These are phyloP conservation scores for Polyporus arcularius DNA, from an alignment of 768 basidiomycete species.

Conservation along the genomic window DNA sequence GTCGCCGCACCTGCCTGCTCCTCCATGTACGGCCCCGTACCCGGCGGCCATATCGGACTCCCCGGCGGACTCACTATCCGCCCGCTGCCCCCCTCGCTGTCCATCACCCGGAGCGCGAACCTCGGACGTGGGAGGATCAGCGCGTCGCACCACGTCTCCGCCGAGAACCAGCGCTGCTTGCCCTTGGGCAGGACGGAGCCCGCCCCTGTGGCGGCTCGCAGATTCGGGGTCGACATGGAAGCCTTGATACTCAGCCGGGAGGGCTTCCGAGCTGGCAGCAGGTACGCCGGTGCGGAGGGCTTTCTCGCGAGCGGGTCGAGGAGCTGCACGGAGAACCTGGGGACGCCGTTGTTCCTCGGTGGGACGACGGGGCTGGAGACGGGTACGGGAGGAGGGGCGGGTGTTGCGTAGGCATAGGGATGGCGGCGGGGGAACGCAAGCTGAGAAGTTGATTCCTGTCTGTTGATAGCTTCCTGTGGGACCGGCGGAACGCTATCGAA, in stretches of 20 bases:
- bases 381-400: conserved; percentile 23
- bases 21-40: conserved; percentile 4
- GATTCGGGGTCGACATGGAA: conserved; percentile 68
- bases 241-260: conserved; percentile 43
- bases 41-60: conserved; percentile 39
- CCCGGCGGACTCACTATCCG: conserved; percentile 52
- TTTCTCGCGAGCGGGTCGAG: conserved; percentile 24
- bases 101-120: conserved; percentile 50
- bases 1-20: background rate
- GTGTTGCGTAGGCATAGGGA: conserved; percentile 53
- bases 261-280: conserved; percentile 22
- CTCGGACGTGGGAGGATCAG: conserved; percentile 75
- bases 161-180: conserved; percentile 67
- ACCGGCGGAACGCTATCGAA: conserved; percentile 3
- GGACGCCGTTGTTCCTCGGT: conserved; percentile 12
- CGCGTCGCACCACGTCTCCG: conserved; percentile 84
- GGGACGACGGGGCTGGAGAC: conserved; percentile 15
- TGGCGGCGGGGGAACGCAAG: conserved; percentile 35
- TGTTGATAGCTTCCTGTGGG: background rate
- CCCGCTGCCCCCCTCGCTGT: conserved; percentile 29
- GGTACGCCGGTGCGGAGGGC: conserved; percentile 18
- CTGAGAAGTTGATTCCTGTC: conserved; percentile 1
- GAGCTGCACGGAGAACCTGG: conserved; percentile 27
- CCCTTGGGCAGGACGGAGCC: conserved; percentile 34
- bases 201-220: conserved; percentile 37